These are phyloP conservation scores for Sporisorium reilianum DNA, from an alignment of 1,284 basidiomycete genomes.

Conservation along the genomic window DNA sequence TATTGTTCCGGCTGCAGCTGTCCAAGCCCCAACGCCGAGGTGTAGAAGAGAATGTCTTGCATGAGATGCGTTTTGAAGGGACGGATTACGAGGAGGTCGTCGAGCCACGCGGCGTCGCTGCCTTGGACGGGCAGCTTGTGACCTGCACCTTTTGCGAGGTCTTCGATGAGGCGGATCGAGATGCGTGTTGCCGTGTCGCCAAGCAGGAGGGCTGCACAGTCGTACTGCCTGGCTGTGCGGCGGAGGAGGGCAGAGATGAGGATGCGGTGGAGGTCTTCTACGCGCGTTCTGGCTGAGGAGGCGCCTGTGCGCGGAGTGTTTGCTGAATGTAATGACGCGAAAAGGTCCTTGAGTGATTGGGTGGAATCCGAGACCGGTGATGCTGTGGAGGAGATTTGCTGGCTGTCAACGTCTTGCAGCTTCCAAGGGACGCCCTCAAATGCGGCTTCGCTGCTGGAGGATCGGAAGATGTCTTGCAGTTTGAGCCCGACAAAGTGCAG, in stretches of 20 bases:
- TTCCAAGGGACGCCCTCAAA: constrained; percentile 12
- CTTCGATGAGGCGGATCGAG: constrained; percentile 59
- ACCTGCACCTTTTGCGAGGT: constrained; percentile 59
- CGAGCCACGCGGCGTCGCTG: constrained; percentile 53
- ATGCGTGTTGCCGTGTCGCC: constrained; percentile 53
- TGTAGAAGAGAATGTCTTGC: constrained; percentile 57
- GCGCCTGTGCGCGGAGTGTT: constrained; percentile 41
- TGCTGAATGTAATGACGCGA: constrained; percentile 37
- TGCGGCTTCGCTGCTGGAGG: neutral
- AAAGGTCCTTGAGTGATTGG: constrained; percentile 36
- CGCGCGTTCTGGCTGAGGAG: constrained; percentile 54
- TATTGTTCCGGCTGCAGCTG: constrained; percentile 26
- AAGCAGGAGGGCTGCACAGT: constrained; percentile 53
- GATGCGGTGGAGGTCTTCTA: constrained; percentile 59
- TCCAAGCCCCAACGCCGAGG: constrained; percentile 22
- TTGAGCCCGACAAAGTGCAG: constrained; percentile 48
- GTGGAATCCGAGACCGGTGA: constrained; percentile 10
- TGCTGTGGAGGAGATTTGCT: constrained; percentile 12
- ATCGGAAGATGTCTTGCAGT: constrained; percentile 46
- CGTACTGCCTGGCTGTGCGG: constrained; percentile 32
- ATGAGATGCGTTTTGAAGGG: constrained; percentile 49
- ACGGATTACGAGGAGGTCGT: constrained; percentile 53
- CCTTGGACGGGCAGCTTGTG: constrained; percentile 61
- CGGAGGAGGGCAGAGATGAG: constrained; percentile 48
- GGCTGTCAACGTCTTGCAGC: constrained; percentile 10